Evolutionary conservation across 139 green algal species (phyloP).

Genomic region (Asterochloris erici): DNA sequence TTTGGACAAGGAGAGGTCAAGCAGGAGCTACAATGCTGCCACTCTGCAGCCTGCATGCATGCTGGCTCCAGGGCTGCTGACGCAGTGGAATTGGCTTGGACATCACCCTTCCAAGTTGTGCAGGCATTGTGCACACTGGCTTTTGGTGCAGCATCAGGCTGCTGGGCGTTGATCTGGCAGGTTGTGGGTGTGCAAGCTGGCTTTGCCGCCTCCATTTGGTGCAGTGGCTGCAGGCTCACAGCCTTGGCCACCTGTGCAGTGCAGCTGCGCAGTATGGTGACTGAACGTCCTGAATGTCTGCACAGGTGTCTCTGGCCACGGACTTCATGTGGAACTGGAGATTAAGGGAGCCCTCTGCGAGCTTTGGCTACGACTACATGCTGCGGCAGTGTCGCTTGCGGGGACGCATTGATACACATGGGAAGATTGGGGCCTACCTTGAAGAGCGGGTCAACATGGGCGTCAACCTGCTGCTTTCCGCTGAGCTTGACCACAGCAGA

Average conservation of each 20-base stretch:
- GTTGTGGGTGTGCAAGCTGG: not conserved
- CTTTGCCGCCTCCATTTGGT: no score
- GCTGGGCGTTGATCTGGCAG: no score
- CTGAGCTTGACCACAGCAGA: slow-evolving; percentile 91
- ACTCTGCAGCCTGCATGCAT: no score
- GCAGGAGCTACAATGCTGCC: no score
- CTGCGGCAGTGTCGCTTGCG: slow-evolving; percentile 80
- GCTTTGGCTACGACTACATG: slow-evolving; percentile 97
- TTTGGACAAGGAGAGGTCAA: no score
- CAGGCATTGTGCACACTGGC: no score
- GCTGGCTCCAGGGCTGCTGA: no score
- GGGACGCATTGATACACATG: slow-evolving; percentile 71
- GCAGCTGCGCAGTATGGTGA: not conserved
- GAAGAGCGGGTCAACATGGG: slow-evolving; percentile 95
- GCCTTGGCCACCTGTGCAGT: not conserved
- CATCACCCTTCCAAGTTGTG: no score
- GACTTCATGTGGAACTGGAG: slow-evolving; percentile 96
- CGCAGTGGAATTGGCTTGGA: no score
- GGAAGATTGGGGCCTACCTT: slow-evolving; percentile 74
- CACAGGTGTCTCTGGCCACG: slow-evolving; percentile 72
- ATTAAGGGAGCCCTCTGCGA: slow-evolving; percentile 79
- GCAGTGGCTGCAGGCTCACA: not conserved
- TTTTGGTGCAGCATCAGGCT: no score
- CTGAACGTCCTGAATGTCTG: not conserved
- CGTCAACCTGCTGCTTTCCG: slow-evolving; percentile 94